phyloP scores from a whole-genome alignment of 2,329 filamentous ascomycete genomes.

The Sclerotinia spermophila region DNA sequence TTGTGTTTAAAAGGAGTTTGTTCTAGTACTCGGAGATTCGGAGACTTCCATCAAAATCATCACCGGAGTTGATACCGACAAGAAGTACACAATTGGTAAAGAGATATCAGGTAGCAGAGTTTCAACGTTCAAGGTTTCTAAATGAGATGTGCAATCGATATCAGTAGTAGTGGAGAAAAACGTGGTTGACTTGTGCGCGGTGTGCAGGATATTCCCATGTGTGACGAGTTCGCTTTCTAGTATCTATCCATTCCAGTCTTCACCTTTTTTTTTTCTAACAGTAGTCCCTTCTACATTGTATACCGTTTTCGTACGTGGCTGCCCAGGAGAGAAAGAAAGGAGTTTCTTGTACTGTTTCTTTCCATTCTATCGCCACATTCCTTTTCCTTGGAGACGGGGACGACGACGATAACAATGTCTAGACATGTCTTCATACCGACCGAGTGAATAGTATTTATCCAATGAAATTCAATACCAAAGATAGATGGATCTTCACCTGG shows the following conservation, averaged over 20 bases:
- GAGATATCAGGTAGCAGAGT: not conserved
- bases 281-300: not conserved
- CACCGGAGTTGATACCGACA: not conserved
- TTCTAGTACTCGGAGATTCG: not conserved
- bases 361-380: not conserved
- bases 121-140: not conserved
- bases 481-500: not conserved
- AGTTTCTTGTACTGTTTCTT: not conserved
- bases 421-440: not conserved
- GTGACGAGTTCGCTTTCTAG: not conserved
- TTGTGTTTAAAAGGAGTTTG: not conserved
- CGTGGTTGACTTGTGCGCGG: not conserved
- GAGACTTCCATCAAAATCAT: not conserved
- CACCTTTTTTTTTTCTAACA: not conserved
- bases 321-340: not conserved
- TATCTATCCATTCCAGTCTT: not conserved
- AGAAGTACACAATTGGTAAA: not conserved
- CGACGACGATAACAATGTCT: not conserved
- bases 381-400: not conserved
- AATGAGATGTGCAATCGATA: not conserved
- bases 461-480: not conserved
- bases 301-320: not conserved
- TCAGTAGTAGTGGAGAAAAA: slow-evolving; percentile 2
- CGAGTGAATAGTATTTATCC: not conserved
- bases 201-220: not conserved